Base-by-base conservation (phyloP, 768 basidiomycete species). In the Myochromella boudieri region DNA sequence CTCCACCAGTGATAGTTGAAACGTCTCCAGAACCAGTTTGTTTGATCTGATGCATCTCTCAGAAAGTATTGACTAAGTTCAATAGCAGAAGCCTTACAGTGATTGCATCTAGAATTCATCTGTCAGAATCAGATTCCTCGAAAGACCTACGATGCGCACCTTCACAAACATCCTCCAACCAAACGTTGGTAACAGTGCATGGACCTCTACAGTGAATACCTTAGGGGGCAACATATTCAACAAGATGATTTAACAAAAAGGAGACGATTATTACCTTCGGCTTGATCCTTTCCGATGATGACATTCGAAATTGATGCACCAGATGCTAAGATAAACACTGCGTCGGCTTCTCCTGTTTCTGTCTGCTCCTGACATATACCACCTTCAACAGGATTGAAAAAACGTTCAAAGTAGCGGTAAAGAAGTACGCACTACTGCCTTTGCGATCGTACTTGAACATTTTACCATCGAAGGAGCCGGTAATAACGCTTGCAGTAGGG, bases 161-260 rank as follows among this genome's bases (percentile, higher is more conserved):
- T 49, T 63, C 62, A 31, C 62, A 63, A 42, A 63, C 62, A 46
- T 63, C 62, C 41, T 63, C 62, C 60, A 58, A 62, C 60, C 62
- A 63, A 36, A 63, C 62, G 26, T 63, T 63, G 12, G 60, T 63
- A 8, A 63, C 58, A 17, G 58, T 61, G 37, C 62, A 63, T 8
- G 62, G 49, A 10, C 62, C 62, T 43, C 59, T 59, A 31, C 62
- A 63, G 44, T 63, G 62, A 22, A 63, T 63, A 37, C 61, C 60
- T 59, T 27, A 34, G 33, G n/a, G 15, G 4, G 17, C 3, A 42
- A 29, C 14, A 3, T 42, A 12, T 11, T 11, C 33, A 34, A 5
- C 7, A 34, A 17, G 7, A 12, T 34, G 6, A n/a, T 6, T 34
- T 12, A 5, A 6, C 6, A 6, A n/a, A 4, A 6, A n/a, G 14